Conservation (phyloP, 2,329 filamentous ascomycete genomes). For the Sporothrix pseudoabietina region DNA sequence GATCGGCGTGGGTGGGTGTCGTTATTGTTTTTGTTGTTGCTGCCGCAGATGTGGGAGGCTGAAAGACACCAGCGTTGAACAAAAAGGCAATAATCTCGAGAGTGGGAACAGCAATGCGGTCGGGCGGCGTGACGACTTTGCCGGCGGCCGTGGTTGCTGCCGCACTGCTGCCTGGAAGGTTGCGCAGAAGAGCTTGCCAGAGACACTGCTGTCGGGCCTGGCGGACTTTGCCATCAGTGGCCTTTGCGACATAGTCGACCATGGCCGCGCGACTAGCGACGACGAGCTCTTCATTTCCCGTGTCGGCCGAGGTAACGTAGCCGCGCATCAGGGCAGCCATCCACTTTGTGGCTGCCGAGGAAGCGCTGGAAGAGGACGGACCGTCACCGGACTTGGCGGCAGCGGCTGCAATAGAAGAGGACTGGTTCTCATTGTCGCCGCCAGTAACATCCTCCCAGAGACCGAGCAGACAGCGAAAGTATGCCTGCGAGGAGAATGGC, state of each 20-base stretch:
- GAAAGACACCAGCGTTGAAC: constrained; percentile 61
- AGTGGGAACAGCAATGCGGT: constrained; percentile 72
- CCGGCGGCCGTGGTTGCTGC: background rate
- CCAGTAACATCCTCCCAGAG: constrained; percentile 43
- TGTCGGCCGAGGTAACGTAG: constrained; percentile 71
- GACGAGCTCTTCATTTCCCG: constrained; percentile 75
- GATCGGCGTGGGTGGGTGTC: constrained; percentile 43
- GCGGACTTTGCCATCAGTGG: constrained; percentile 38
- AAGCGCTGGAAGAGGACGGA: background rate
- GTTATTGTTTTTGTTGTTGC: too few species aligned
- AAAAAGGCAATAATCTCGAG: constrained; percentile 79
- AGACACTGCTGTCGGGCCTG: constrained; percentile 12
- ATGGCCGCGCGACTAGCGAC: constrained; percentile 69
- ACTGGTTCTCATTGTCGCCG: background rate
- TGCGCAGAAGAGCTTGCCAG: constrained; percentile 52
- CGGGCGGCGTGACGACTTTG: constrained; percentile 54
- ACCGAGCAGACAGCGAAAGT: constrained; percentile 59
- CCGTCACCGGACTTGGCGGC: constrained; percentile 37
- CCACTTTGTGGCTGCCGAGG: constrained; percentile 41
- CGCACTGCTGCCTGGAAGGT: constrained; percentile 48
- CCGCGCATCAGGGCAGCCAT: constrained; percentile 63
- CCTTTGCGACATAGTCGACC: constrained; percentile 52
- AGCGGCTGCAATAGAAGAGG: constrained; percentile 43
- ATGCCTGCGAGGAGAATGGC: constrained; percentile 60
- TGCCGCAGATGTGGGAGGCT: constrained; percentile 29